Base-by-base conservation (phyloP, 1,284 basidiomycete species). In the Fomitopsis betulina region DNA sequence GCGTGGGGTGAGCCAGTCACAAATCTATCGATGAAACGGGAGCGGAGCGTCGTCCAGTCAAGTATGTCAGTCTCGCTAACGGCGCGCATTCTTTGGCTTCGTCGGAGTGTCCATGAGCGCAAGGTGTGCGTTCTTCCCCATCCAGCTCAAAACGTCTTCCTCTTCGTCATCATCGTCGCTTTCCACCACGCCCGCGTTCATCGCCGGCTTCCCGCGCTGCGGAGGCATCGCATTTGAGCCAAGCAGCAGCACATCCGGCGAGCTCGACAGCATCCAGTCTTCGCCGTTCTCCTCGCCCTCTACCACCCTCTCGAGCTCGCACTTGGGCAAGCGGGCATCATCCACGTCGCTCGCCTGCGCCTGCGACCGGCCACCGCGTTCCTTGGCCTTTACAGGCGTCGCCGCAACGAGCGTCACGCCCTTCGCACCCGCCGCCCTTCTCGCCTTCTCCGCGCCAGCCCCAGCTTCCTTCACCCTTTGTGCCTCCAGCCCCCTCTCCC, bases 331-430 rank as follows among this genome's bases (percentile, higher is more conserved):
- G 3, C 12, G 56, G 19, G 40, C 12, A 23, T 3, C n/a, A 21
- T 23, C 39, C 21, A 21, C 49, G n/a, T 15, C 15, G 25, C 30
- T 43, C 10, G 7, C 9, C 13, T 3, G 8, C 10, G 17, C 10
- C 9, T 39, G 21, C 23, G 15, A 23, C 32, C 5, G 38, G 27
- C 27, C 47, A 10, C 25, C 9, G 13, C 32, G 38, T 6, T 35
- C 54, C 54, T 56, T 59, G 27, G 72, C 68, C 65, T 85, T 86
- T 30, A 74, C 73, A 6, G 85, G 85, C 9, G 85, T 87, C 7
- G 83, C 81, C 10, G 78, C 79, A 13, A 87, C 85, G 19, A 87
- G 75, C 7, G 79, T 81, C 7, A 80, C 72, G 3, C 79, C 82
- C 38, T 69, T 59, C 19, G 58, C 39, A 32, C 23, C 19, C 49